Evolutionary conservation across 768 basidiomycete genomes (phyloP).

Genomic region (Asterophora parasitica): DNA sequence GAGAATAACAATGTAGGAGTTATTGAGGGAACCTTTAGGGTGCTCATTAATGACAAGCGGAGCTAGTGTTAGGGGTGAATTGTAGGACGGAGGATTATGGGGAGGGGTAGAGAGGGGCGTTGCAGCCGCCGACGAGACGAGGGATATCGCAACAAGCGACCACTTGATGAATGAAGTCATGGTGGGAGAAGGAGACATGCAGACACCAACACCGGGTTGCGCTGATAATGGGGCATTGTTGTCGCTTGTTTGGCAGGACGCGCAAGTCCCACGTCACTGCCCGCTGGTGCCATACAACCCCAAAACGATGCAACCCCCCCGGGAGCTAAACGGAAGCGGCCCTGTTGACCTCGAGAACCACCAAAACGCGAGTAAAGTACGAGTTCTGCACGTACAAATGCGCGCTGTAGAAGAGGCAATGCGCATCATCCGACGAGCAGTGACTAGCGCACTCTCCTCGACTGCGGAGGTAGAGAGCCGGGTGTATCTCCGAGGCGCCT

Average conservation of each 20-base stretch:
- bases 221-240: constrained; percentile 27
- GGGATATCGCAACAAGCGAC: constrained; percentile 38
- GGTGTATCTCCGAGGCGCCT: too few relatives aligned
- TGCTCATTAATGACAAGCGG: constrained; percentile 57
- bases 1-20: constrained; percentile 93
- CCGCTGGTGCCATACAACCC: not conserved
- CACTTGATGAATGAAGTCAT: constrained; percentile 40
- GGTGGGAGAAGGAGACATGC: constrained; percentile 28
- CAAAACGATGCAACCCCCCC: not conserved
- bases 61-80: constrained; percentile 49
- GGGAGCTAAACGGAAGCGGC: not conserved
- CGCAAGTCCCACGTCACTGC: constrained; percentile 11
- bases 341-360: too few relatives aligned
- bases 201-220: constrained; percentile 13
- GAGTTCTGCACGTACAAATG: too few relatives aligned
- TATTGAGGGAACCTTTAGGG: constrained; percentile 70
- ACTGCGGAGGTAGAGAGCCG: too few relatives aligned
- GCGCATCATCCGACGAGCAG: too few relatives aligned
- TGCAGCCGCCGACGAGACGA: constrained; percentile 31
- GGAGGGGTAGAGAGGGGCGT: constrained; percentile 50
- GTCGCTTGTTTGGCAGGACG: constrained; percentile 25
- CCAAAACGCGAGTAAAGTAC: too few relatives aligned
- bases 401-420: not conserved
- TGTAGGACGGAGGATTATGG: constrained; percentile 25
- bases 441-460: too few relatives aligned